Base-by-base conservation (phyloP, 225 moss, liverwort and hornwort species). In the Pseudoscleropodium purum region DNA sequence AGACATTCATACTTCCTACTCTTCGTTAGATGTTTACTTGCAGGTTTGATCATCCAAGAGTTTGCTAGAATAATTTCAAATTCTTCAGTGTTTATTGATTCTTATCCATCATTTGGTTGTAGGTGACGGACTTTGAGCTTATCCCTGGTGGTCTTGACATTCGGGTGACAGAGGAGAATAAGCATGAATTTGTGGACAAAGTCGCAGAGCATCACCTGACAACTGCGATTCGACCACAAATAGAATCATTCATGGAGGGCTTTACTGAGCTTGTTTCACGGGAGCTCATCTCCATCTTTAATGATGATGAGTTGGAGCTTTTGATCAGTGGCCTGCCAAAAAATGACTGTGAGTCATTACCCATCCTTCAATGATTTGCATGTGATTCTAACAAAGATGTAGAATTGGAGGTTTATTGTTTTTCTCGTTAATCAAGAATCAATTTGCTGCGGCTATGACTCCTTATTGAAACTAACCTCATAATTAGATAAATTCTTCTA, bases 151-250 rank as follows among this genome's bases (percentile, higher is more conserved):
- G 45, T 45, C 91, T 96, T 89, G 96, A 95, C 63, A 95, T 96
- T 86, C 94, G 94, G 79, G 98, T 98, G 62, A 96, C 15, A 8
- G 7, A 95, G 87, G 95, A 98, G 73, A 98, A 95, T 72, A 98
- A 98, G 88, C 96, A 96, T 88, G 96, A 98, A 70, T 98, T 96
- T 80, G 96, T 96, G 59, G 97, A 97, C 89, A 96, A 94, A 63
- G 96, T 98, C 84, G 96, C 96, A 69, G 96, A 98, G 89, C 98
- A 96, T 95, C 95, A 95, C 41, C 90, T 98, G 83, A 98, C 98
- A 84, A 98, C 95, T 70, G 96, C 96, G 41, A 97, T 98, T 86
- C 90, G 94, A 91, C 96, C 97, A 66, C 97, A 99, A 89, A 96
- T 97, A 47, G 95, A 93, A 76, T 96, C 31, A 4, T 64, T 31